These are phyloP conservation scores for Clavispora fructus DNA, from an alignment of 805 yeast species.

Conservation along the genomic window DNA sequence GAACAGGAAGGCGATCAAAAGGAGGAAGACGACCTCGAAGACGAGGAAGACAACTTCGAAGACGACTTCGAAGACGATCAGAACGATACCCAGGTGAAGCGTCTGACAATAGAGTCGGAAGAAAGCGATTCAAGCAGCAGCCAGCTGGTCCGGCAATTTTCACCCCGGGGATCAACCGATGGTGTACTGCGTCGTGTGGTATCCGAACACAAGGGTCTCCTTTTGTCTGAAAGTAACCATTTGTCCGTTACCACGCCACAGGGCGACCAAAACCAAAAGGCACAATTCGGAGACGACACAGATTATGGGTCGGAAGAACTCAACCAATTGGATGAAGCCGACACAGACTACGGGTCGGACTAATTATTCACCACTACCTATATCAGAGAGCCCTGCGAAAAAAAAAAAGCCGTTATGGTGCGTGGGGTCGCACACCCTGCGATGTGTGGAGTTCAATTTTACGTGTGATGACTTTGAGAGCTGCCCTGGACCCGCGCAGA, in stretches of 20 bases:
- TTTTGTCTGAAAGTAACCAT: neutral
- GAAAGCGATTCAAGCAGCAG: neutral
- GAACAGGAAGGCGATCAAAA: neutral
- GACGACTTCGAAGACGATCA: too few species aligned
- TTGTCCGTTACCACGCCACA: neutral
- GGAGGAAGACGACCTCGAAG: too few species aligned
- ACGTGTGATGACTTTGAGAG: neutral
- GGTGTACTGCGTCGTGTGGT: neutral
- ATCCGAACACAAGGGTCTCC: neutral
- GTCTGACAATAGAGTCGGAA: neutral
- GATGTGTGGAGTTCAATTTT: conserved; percentile 10
- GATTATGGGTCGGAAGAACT: neutral
- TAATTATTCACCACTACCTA: neutral
- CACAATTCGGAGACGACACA: neutral
- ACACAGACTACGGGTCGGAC: neutral
- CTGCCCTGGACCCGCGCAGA: conserved; percentile 7
- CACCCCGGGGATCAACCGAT: too few species aligned
- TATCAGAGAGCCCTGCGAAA: neutral
- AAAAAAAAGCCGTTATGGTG: neutral
- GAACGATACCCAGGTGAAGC: too few species aligned
- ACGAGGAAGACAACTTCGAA: too few species aligned
- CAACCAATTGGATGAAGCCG: neutral
- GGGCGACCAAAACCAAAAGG: neutral
- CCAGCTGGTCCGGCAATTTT: too few species aligned
- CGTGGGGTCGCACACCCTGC: neutral